Percentiles rank a stretch among this genome's conserved stretches.
Evolutionary conservation across 2,329 filamentous ascomycete species (phyloP).

Genomic region (Colletotrichum tabaci): DNA sequence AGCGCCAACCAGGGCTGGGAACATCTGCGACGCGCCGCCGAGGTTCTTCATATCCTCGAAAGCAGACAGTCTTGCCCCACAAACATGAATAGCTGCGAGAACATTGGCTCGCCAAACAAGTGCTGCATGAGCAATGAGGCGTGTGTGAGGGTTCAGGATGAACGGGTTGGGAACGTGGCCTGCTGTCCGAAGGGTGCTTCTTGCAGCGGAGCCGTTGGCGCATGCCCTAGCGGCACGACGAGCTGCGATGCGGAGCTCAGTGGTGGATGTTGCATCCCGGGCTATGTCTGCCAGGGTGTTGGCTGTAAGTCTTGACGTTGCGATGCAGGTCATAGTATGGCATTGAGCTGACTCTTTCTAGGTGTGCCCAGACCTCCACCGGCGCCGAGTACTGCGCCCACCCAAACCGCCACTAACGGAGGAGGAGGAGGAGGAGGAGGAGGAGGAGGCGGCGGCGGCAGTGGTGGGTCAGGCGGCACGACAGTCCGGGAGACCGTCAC

Average conservation of each 20-base stretch:
- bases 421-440: slow-evolving; percentile 21
- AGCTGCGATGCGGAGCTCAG: slow-evolving; percentile 76
- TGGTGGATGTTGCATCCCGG: slow-evolving; percentile 83
- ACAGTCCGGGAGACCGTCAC: slow-evolving; percentile 59
- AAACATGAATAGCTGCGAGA: slow-evolving; percentile 75
- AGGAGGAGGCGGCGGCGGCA: background rate
- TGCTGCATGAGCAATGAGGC: slow-evolving; percentile 79
- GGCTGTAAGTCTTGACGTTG: slow-evolving; percentile 72
- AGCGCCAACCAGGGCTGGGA: slow-evolving; percentile 46
- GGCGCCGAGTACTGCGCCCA: slow-evolving; percentile 44
- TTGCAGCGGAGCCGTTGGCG: slow-evolving; percentile 75
- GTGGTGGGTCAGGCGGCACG: slow-evolving; percentile 38
- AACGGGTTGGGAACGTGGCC: slow-evolving; percentile 77
- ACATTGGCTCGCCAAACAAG: slow-evolving; percentile 77
- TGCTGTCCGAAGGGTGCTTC: slow-evolving; percentile 79
- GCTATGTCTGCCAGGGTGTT: slow-evolving; percentile 77
- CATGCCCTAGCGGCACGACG: slow-evolving; percentile 74
- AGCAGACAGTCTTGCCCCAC: slow-evolving; percentile 77
- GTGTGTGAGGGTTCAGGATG: slow-evolving; percentile 76
- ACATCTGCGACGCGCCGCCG: slow-evolving; percentile 61
- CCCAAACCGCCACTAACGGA: slow-evolving; percentile 36
- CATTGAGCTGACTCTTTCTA: slow-evolving; percentile 43
- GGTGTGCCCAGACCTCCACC: slow-evolving; percentile 53
- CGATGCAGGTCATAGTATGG: background rate
- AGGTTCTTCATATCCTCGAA: slow-evolving; percentile 64